Evolutionary conservation across 805 yeast species (phyloP).

Genomic region (Saccharomycopsis sp.): DNA sequence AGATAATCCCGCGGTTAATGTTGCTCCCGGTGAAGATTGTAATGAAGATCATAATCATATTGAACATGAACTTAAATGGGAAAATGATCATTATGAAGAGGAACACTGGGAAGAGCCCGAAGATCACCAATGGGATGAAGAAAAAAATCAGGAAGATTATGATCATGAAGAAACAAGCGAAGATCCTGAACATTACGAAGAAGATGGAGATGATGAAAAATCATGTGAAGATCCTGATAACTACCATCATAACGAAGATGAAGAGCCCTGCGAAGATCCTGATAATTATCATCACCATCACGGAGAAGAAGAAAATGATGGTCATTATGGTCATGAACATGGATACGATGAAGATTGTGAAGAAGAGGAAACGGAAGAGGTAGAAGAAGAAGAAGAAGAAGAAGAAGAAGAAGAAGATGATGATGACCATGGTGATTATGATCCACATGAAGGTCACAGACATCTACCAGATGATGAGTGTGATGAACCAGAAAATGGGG

Average conservation of each 20-base stretch:
- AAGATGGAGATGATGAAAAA: neutral
- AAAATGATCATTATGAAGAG: too few species aligned
- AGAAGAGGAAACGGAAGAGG: neutral
- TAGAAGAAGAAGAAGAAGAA: neutral
- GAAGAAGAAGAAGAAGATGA: neutral
- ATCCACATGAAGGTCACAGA: neutral
- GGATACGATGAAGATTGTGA: neutral
- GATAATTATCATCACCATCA: neutral
- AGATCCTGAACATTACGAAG: too few species aligned
- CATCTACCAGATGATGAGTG: neutral
- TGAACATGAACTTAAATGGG: too few species aligned
- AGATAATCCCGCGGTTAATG: too few species aligned
- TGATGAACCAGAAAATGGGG: neutral
- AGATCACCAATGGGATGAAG: too few species aligned
- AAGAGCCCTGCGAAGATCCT: neutral
- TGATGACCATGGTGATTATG: neutral
- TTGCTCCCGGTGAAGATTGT: too few species aligned
- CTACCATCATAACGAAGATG: neutral
- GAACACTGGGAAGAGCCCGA: too few species aligned
- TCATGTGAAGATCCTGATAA: too few species aligned
- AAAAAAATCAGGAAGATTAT: too few species aligned
- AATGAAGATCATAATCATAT: too few species aligned
- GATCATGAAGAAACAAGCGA: too few species aligned
- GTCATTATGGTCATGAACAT: too few species aligned
- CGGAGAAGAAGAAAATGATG: neutral